Percentiles rank a stretch among this genome's conserved stretches.
Conservation (phyloP, 1,284 basidiomycete species). For the Schizophyllum amplum region DNA sequence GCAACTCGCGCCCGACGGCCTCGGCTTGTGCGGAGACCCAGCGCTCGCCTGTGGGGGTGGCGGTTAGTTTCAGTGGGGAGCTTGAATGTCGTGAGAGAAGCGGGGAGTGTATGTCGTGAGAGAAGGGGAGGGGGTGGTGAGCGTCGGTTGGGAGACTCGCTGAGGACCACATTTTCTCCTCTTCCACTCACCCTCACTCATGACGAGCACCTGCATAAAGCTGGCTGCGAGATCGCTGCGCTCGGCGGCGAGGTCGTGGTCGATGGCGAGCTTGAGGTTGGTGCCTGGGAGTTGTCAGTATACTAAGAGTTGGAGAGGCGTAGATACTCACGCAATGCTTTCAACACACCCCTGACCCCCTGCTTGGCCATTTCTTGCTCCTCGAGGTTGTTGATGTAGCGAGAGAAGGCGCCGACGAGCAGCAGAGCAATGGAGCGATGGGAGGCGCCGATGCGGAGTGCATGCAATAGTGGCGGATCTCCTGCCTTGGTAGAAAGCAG, state of each 20-base stretch:
- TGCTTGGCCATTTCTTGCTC: slow-evolving; percentile 60
- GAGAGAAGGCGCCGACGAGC: slow-evolving; percentile 71
- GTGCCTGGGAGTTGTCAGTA: slow-evolving; percentile 37
- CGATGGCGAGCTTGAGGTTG: slow-evolving; percentile 77
- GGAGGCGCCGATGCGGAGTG: slow-evolving; percentile 68
- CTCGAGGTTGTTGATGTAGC: slow-evolving; percentile 71
- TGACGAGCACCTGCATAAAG: slow-evolving; percentile 75
- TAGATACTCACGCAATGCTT: slow-evolving; percentile 54
- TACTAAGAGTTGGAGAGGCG: slow-evolving; percentile 3
- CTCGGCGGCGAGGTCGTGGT: slow-evolving; percentile 66
- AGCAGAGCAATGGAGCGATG: slow-evolving; percentile 72
- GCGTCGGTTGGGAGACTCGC: no score
- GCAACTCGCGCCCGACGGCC: not conserved
- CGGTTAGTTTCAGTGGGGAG: not conserved
- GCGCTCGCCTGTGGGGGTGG: not conserved
- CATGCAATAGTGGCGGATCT: slow-evolving; percentile 70
- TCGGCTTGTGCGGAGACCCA: not conserved
- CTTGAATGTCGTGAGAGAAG: no score
- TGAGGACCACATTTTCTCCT: no score
- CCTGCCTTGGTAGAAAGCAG: slow-evolving; percentile 66
- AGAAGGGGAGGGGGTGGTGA: no score
- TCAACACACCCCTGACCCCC: slow-evolving; percentile 56
- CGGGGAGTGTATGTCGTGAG: no score
- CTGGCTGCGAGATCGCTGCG: slow-evolving; percentile 76
- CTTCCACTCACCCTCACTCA: slow-evolving; percentile 78